phyloP scores from a whole-genome alignment of 2,329 filamentous ascomycete species.

The Raffaelea ambrosiae region DNA sequence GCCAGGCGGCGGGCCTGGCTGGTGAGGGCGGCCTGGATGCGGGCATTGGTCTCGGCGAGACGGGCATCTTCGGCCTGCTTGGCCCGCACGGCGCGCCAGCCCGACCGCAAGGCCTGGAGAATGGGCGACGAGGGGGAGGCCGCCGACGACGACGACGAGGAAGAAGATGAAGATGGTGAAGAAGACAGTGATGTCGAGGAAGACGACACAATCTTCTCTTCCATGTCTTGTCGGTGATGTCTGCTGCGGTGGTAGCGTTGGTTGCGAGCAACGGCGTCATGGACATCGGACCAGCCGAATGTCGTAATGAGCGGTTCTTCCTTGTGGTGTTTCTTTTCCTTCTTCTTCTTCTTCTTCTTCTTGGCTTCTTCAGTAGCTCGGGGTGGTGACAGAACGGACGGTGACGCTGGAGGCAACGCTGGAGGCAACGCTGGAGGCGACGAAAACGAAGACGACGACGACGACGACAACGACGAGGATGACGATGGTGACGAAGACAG shows the following conservation, averaged over 20 bases:
- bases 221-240: too few relatives aligned
- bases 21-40: neutral
- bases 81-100: slow-evolving; percentile 2
- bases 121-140: neutral
- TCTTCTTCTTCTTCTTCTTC: too few relatives aligned
- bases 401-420: too few relatives aligned
- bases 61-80: slow-evolving; percentile 1
- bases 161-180: slow-evolving; percentile 6
- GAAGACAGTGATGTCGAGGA: too few relatives aligned
- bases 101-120: slow-evolving; percentile 2
- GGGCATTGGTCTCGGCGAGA: slow-evolving; percentile 5
- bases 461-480: neutral
- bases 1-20: slow-evolving; percentile 2
- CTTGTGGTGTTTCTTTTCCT: too few relatives aligned
- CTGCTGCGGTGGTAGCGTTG: too few relatives aligned
- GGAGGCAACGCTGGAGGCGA: too few relatives aligned
- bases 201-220: too few relatives aligned
- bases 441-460: neutral
- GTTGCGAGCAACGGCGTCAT: slow-evolving; percentile 12
- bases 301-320: neutral
- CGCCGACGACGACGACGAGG: neutral
- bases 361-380: too few relatives aligned
- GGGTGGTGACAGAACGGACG: too few relatives aligned
- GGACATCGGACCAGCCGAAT: slow-evolving; percentile 8
- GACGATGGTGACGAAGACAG: too few relatives aligned